Evolutionary conservation across 2,329 filamentous ascomycete genomes (phyloP).

Genomic region (Apiospora malaysiana): DNA sequence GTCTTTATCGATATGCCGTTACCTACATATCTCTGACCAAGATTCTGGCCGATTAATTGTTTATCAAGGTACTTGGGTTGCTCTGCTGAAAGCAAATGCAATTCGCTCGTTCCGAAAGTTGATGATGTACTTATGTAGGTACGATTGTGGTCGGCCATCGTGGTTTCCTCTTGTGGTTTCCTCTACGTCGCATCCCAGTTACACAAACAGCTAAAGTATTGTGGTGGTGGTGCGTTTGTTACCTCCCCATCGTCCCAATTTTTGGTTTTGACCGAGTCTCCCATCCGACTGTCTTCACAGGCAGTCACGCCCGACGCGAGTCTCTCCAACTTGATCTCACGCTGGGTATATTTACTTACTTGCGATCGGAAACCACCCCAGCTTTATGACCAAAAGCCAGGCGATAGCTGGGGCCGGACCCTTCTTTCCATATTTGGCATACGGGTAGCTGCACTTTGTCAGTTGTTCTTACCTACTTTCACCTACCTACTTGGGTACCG

Average conservation of each 20-base stretch:
- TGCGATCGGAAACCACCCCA: not conserved
- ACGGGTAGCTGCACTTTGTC: not conserved
- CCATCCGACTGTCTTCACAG: not conserved
- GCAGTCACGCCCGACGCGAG: not conserved
- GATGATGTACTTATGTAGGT: not conserved
- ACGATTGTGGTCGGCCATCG: not conserved
- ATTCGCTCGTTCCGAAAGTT: not conserved
- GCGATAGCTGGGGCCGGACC: not conserved
- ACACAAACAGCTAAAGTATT: not conserved
- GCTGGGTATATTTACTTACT: not conserved
- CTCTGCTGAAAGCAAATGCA: not conserved
- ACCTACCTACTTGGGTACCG: not conserved
- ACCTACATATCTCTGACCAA: too few species aligned
- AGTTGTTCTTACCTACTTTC: not conserved
- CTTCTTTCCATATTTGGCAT: not conserved
- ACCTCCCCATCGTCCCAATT: not conserved
- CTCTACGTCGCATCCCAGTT: not conserved
- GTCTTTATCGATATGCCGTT: too few species aligned
- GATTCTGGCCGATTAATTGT: too few species aligned
- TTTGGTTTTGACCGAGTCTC: not conserved
- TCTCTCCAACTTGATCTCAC: not conserved
- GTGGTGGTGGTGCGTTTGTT: not conserved
- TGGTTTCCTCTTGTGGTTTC: constrained; percentile 5
- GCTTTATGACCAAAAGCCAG: not conserved
- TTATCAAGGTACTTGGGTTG: too few species aligned